Conservation (phyloP, 1,284 basidiomycete genomes). For the Exobasidium cylindrosporum region DNA sequence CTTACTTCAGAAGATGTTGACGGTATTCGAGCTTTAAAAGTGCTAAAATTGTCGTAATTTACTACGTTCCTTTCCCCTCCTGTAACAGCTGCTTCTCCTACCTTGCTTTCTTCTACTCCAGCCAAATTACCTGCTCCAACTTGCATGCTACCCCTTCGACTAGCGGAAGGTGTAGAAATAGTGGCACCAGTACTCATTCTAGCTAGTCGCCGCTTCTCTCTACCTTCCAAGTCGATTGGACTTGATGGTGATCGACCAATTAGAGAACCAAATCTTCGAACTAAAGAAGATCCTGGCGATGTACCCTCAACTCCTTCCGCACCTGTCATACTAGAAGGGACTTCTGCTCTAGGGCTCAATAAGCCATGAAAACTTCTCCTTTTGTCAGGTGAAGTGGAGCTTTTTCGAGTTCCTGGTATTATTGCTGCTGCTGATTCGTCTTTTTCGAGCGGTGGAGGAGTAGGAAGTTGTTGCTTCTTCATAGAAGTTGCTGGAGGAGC, state of each 20-base stretch:
- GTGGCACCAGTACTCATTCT: slow-evolving; percentile 46
- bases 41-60: no score
- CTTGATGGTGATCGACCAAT: slow-evolving; percentile 40
- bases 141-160: slow-evolving; percentile 15
- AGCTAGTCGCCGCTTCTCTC: slow-evolving; percentile 38
- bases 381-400: slow-evolving; percentile 17
- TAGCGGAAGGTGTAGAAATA: slow-evolving; percentile 5
- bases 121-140: slow-evolving; percentile 11
- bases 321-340: not conserved
- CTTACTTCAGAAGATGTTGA: not conserved
- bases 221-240: slow-evolving; percentile 31
- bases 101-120: slow-evolving; percentile 12
- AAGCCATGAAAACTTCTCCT: slow-evolving; percentile 21
- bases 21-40: no score
- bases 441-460: not conserved
- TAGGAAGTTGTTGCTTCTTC: not conserved
- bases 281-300: slow-evolving; percentile 23
- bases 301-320: not conserved
- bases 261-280: slow-evolving; percentile 46
- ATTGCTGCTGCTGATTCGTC: not conserved
- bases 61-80: no score
- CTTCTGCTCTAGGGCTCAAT: slow-evolving; percentile 4
- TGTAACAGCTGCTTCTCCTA: slow-evolving; percentile 5
- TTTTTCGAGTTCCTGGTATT: slow-evolving; percentile 5
- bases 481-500: not conserved